Conservation (phyloP, 1,139 yeast species). For the Kodamaea arcana region DNA sequence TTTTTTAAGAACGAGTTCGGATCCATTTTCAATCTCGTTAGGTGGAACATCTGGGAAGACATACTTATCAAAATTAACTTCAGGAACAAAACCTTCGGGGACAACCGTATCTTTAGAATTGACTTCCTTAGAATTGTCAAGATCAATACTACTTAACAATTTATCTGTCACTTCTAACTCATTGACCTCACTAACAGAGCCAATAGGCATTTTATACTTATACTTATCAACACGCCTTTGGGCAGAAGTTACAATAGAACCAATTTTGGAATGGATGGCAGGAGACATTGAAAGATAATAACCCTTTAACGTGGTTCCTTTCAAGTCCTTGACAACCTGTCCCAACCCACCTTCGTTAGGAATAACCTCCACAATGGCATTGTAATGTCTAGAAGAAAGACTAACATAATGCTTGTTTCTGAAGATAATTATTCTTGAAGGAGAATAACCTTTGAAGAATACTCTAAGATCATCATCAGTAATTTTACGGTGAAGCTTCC, state of each 20-base stretch:
- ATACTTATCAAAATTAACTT: no score
- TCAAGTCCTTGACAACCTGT: slow-evolving; percentile 40
- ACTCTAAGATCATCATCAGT: slow-evolving; percentile 41
- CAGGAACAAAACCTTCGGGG: no score
- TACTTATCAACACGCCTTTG: no score
- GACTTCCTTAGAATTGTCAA: no score
- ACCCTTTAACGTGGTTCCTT: slow-evolving; percentile 11
- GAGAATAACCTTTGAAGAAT: slow-evolving; percentile 41
- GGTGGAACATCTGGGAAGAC: no score
- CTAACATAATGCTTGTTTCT: slow-evolving; percentile 1
- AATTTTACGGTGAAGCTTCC: slow-evolving; percentile 37
- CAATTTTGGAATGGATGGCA: slow-evolving; percentile 1
- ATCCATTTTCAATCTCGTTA: no score
- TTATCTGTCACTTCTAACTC: no score
- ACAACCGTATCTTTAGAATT: no score
- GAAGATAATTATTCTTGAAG: slow-evolving; percentile 15
- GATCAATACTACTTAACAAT: no score
- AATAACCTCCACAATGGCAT: slow-evolving; percentile 17
- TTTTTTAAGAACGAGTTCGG: no score
- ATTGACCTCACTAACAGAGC: no score
- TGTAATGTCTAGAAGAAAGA: slow-evolving; percentile 1
- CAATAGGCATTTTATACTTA: no score
- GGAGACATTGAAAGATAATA: background rate
- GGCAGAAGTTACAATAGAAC: background rate
- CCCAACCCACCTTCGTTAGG: slow-evolving; percentile 34